Conservation (phyloP, 768 basidiomycete species). For the Coprinopsis sp. region DNA sequence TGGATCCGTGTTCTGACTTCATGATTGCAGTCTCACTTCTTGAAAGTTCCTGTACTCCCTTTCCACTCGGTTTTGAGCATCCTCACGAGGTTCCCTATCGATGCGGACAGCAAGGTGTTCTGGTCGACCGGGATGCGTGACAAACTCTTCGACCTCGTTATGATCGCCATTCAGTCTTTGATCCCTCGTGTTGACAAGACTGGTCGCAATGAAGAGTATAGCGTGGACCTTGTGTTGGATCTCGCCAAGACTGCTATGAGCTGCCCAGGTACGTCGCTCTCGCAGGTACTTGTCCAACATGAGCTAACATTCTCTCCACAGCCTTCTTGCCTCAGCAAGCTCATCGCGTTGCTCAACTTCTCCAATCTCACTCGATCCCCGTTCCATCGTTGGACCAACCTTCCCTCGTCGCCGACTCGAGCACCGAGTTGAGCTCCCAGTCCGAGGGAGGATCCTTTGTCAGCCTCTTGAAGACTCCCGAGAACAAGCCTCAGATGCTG, state of each 20-base stretch:
- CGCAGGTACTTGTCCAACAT: not conserved
- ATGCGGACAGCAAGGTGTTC: constrained; percentile 71
- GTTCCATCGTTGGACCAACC: constrained; percentile 7
- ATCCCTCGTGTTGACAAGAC: constrained; percentile 39
- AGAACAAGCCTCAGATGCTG: not conserved
- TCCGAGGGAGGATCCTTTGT: constrained; percentile 3
- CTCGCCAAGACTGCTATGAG: constrained; percentile 48
- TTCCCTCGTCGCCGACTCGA: not conserved
- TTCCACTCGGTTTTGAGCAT: constrained; percentile 76
- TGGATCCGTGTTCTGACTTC: constrained; percentile 11
- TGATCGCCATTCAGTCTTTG: constrained; percentile 48
- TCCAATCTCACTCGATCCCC: constrained; percentile 13
- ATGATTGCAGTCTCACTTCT: constrained; percentile 65
- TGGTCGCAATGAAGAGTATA: constrained; percentile 26
- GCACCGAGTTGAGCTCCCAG: not conserved
- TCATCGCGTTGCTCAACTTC: not conserved
- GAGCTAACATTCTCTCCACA: constrained; percentile 19
- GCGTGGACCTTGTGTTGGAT: constrained; percentile 35
- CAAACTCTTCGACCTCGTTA: constrained; percentile 40
- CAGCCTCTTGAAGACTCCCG: not conserved
- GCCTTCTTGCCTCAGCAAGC: constrained; percentile 64
- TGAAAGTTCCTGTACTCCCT: constrained; percentile 79
- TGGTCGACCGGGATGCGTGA: constrained; percentile 64
- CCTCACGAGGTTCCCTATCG: constrained; percentile 72
- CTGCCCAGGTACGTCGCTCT: constrained; percentile 48